Evolutionary conservation across 2,329 filamentous ascomycete species (phyloP).

Genomic region (Seiridium unicorne): DNA sequence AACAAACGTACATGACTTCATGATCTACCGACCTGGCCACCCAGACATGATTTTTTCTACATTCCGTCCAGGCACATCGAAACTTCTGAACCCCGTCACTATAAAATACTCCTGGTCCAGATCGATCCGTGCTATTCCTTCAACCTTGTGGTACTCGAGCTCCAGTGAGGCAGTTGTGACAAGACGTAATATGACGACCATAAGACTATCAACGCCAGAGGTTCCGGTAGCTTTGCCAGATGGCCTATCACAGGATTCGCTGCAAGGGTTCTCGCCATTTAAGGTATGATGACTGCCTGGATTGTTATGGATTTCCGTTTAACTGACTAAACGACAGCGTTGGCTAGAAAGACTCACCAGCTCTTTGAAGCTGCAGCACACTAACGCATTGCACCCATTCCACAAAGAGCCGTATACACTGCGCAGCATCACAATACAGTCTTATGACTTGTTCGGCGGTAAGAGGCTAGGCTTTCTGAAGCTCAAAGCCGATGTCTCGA

Average conservation of each 20-base stretch:
- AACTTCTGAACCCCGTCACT: background rate
- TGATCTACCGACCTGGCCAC: background rate
- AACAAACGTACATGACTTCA: background rate
- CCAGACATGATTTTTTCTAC: background rate
- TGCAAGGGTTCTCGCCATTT: constrained; percentile 49
- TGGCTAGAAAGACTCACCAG: constrained; percentile 47
- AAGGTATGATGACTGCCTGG: constrained; percentile 32
- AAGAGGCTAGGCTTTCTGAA: constrained; percentile 56
- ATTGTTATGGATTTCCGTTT: no score
- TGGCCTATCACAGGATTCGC: constrained; percentile 41
- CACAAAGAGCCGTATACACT: constrained; percentile 52
- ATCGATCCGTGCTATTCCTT: no score
- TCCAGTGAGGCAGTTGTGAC: no score
- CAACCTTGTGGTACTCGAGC: no score
- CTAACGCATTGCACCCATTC: constrained; percentile 46
- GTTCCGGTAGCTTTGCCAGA: constrained; percentile 42
- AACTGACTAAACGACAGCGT: background rate
- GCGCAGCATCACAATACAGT: constrained; percentile 48
- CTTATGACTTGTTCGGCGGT: constrained; percentile 50
- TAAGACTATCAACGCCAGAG: constrained; percentile 31
- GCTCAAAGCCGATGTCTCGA: constrained; percentile 46
- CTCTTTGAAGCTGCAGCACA: constrained; percentile 44
- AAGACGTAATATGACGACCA: constrained; percentile 35
- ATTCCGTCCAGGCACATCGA: background rate
- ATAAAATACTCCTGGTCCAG: background rate